Base-by-base conservation (phyloP, 805 yeast genomes). In the Danielozyma ontarioensis region DNA sequence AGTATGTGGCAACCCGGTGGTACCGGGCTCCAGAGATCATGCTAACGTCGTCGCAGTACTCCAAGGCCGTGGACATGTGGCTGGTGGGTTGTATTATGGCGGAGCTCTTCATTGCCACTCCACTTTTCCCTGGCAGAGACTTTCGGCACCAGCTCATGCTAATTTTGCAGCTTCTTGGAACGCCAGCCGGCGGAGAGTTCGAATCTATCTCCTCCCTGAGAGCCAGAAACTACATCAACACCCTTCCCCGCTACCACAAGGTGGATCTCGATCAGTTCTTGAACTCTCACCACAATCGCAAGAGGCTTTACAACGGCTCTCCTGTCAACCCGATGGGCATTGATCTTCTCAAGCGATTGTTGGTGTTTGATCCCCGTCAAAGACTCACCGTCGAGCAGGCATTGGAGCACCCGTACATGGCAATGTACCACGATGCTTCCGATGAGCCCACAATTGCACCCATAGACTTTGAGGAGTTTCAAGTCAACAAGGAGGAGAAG, bases 1-100 rank as follows among this genome's bases (percentile, higher is more conserved):
- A 83, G 51, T 83, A 83, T 44, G 93, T 83, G 3, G 90, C 90
- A 3, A 83, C 93, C 6, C 64, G 93, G 46, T 83, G 90, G 90
- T 83, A 83, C 52, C 62, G 93, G 33, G 90, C 90, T 0, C 90
- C 90, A 0, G 93, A 83, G 53, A 80, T 83, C 36, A 83, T 83
- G 90, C 58, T 83, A 17, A 76, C 85, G 1, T 70, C 74, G 39
- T 78, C 83, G 26, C 80, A 79, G 46, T 83, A 83, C 44, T 74
- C 89, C 2, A 76, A 81, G 6, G 85, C 88, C 1, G 80, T 83
- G 39, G 93, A 83, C 50, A 67, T 83, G 12, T 83, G 93, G 93
- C 78, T 87, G 0, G 78, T 81, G 26, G 93, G 90, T 0, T 83
- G 90, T 50, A 80, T 83, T 22, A 49, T 83, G 21, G 89, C 84